Conservation (phyloP, 768 basidiomycete species). For the Cantharellus cinnabarinus region DNA sequence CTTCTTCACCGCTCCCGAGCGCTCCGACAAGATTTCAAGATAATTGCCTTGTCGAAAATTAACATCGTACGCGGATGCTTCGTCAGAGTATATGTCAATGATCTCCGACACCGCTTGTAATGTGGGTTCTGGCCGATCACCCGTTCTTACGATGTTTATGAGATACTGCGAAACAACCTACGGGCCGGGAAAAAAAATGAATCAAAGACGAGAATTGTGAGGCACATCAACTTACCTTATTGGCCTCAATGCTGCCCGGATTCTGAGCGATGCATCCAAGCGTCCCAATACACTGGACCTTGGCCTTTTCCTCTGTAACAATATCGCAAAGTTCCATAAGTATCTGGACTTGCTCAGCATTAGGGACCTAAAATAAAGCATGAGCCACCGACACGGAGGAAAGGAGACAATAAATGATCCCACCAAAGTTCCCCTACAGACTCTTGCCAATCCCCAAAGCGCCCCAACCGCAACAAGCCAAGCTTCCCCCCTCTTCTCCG, state of each 20-base stretch:
- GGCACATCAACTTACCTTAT: conserved; percentile 24
- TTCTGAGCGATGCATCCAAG: conserved; percentile 66
- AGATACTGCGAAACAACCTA: conserved; percentile 47
- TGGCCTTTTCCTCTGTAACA: conserved; percentile 31
- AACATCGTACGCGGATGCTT: conserved; percentile 53
- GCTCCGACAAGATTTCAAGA: conserved; percentile 32
- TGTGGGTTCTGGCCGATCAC: conserved; percentile 29
- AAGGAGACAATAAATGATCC: conserved; percentile 1
- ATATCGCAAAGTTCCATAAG: conserved; percentile 47
- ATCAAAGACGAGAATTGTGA: background rate
- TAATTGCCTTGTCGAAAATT: conserved; percentile 52
- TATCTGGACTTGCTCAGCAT: conserved; percentile 37
- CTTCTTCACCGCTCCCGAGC: conserved; percentile 41
- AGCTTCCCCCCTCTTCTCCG: conserved; percentile 50
- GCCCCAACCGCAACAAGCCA: conserved; percentile 69
- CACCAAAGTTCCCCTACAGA: conserved; percentile 54
- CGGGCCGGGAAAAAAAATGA: background rate
- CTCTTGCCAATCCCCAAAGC: conserved; percentile 67
- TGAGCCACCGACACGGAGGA: background rate
- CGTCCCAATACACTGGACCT: conserved; percentile 68
- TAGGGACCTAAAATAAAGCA: conserved; percentile 26
- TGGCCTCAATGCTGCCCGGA: conserved; percentile 38
- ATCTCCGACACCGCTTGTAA: conserved; percentile 65
- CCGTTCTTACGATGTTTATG: conserved; percentile 24
- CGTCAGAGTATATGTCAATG: conserved; percentile 88